phyloP scores from a whole-genome alignment of 192 early-diverging fungal genomes.

The Gigaspora rosea region DNA sequence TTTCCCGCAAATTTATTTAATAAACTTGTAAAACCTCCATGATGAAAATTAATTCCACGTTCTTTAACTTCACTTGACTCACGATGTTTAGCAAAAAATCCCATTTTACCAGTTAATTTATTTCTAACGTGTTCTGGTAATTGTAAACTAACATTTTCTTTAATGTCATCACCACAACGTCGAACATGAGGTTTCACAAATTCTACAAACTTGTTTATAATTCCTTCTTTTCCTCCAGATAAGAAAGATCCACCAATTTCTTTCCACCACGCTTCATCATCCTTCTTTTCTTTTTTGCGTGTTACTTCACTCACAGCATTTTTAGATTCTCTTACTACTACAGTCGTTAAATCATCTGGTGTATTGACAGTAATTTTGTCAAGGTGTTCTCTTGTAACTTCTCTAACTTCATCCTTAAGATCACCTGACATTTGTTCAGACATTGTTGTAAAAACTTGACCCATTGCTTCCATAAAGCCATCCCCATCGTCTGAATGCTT shows the following conservation, averaged over 20 bases:
- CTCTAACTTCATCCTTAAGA: conserved; percentile 21
- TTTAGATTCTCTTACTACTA: conserved; percentile 11
- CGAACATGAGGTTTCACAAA: conserved; percentile 10
- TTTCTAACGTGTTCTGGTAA: not conserved
- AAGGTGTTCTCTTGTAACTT: not conserved
- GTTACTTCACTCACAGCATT: not conserved
- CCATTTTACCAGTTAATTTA: not conserved
- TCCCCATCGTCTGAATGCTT: conserved; percentile 10
- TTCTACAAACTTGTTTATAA: conserved; percentile 16
- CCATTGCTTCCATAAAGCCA: conserved; percentile 6
- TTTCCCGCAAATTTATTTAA: not conserved
- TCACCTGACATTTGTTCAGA: not conserved
- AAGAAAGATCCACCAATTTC: conserved; percentile 15
- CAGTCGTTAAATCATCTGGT: not conserved
- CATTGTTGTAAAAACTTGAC: not conserved
- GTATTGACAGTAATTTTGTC: not conserved
- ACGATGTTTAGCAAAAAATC: not conserved
- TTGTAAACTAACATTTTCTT: not conserved
- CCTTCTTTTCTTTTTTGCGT: not conserved
- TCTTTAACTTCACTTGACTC: not conserved
- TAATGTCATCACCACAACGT: conserved; percentile 6
- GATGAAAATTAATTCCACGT: not conserved
- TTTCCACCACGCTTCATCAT: not conserved
- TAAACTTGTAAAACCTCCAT: not conserved
- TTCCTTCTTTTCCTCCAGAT: conserved; percentile 20